phyloP scores from a whole-genome alignment of 2,329 filamentous ascomycete genomes.

The Aspergillus carbonarius region DNA sequence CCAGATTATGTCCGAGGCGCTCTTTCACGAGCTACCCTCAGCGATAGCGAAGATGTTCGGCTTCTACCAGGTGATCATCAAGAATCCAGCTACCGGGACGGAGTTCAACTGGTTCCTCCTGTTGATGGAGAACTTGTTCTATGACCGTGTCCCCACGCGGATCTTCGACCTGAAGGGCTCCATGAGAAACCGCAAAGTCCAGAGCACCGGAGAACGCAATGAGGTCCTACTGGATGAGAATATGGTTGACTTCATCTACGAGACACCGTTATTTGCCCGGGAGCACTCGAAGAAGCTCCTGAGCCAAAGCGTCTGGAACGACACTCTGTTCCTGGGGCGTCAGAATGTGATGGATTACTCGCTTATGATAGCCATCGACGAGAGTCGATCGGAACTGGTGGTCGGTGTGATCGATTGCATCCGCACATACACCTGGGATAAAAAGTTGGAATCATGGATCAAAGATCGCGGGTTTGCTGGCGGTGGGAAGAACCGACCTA shows the following conservation, averaged over 20 bases:
- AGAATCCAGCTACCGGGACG: constrained; percentile 84
- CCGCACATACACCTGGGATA: constrained; percentile 98
- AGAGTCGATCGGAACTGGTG: constrained; percentile 82
- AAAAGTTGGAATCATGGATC: constrained; percentile 99
- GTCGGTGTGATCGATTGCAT: constrained; percentile 99
- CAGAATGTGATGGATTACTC: constrained; percentile 99
- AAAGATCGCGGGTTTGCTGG: constrained; percentile 88
- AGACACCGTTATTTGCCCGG: constrained; percentile 89
- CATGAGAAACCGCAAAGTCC: constrained; percentile 97
- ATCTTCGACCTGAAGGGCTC: constrained; percentile 96
- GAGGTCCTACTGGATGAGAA: constrained; percentile 97
- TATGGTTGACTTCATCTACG: constrained; percentile 98
- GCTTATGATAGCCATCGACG: constrained; percentile 96
- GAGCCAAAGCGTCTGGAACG: constrained; percentile 91
- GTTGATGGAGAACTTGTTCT: constrained; percentile 97
- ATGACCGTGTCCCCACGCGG: constrained; percentile 83
- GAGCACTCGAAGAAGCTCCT: constrained; percentile 96
- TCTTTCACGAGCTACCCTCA: constrained; percentile 92
- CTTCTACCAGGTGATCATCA: constrained; percentile 96
- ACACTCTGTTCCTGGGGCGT: constrained; percentile 88
- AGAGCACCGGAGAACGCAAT: constrained; percentile 91
- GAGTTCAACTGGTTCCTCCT: constrained; percentile 94
- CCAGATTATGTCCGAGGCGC: constrained; percentile 90
- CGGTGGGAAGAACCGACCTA: constrained; percentile 79
- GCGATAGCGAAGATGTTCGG: constrained; percentile 99